Evolutionary conservation across 257 asterid genomes (phyloP).

Genomic region (Ehretia macrophylla): DNA sequence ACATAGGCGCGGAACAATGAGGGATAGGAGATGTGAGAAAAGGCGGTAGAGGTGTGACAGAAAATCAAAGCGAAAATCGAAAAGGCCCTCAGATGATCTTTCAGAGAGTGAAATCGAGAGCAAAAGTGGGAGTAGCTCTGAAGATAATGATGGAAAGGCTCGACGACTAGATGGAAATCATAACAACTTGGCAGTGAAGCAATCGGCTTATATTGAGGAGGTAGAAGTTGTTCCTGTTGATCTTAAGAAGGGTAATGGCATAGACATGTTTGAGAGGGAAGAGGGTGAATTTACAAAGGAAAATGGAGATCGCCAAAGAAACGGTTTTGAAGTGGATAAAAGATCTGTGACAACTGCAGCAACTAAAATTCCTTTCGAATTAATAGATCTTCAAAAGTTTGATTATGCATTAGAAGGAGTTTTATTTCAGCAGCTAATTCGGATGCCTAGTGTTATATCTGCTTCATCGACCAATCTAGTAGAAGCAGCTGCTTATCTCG

Average conservation of each 20-base stretch:
- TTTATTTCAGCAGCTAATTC: constrained; percentile 78
- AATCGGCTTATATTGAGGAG: constrained; percentile 38
- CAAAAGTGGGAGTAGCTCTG: constrained; percentile 46
- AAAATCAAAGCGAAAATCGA: constrained; percentile 69
- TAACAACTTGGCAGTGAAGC: constrained; percentile 37
- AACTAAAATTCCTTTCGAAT: constrained; percentile 86
- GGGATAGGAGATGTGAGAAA: constrained; percentile 67
- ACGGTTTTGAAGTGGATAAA: constrained; percentile 43
- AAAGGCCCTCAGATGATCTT: constrained; percentile 45
- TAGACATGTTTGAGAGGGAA: constrained; percentile 57
- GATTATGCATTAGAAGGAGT: constrained; percentile 92
- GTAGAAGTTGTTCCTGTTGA: constrained; percentile 34
- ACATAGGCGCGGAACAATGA: constrained; percentile 54
- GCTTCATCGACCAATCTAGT: constrained; percentile 61
- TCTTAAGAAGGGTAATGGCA: constrained; percentile 39
- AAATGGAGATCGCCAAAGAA: constrained; percentile 74
- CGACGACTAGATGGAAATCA: constrained; percentile 33
- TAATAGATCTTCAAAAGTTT: constrained; percentile 88
- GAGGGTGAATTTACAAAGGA: constrained; percentile 83
- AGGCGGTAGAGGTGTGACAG: constrained; percentile 78
- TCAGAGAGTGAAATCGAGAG: constrained; percentile 58
- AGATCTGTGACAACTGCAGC: constrained; percentile 51
- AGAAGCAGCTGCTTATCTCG: constrained; percentile 81
- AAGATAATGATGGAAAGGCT: constrained; percentile 34
- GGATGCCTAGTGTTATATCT: constrained; percentile 87